Conservation (phyloP, 2,329 filamentous ascomycete species). For the Cladosporium phlei region DNA sequence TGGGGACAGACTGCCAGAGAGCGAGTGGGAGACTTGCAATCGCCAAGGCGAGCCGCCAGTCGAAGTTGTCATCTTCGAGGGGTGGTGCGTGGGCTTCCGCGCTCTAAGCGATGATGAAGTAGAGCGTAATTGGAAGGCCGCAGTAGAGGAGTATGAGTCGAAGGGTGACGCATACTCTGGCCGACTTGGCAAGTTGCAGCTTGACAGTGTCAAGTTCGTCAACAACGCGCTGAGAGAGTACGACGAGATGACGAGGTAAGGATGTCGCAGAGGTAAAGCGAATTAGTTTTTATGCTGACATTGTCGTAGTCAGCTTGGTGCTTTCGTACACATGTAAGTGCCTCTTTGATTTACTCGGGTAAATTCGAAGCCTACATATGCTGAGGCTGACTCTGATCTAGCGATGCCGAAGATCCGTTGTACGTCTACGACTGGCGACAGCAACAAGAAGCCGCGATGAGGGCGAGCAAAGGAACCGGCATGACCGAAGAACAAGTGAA, state of each 20-base stretch:
- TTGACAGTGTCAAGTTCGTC: slow-evolving; percentile 54
- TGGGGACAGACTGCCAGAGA: slow-evolving; percentile 65
- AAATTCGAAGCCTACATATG: too few relatives aligned
- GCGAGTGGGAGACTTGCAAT: slow-evolving; percentile 58
- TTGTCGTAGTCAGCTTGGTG: slow-evolving; percentile 50
- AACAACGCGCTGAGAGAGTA: slow-evolving; percentile 57
- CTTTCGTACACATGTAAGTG: slow-evolving; percentile 60
- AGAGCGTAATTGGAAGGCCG: slow-evolving; percentile 50
- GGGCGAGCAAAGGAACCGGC: slow-evolving; percentile 61
- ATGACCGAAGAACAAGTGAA: slow-evolving; percentile 80
- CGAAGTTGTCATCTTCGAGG: slow-evolving; percentile 74
- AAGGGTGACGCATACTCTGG: slow-evolving; percentile 41
- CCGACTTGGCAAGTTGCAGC: slow-evolving; percentile 50
- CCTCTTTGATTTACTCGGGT: not conserved
- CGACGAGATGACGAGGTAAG: slow-evolving; percentile 52
- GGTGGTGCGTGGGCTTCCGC: slow-evolving; percentile 86
- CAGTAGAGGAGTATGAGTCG: slow-evolving; percentile 47
- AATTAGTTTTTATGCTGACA: slow-evolving; percentile 22
- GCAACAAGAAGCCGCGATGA: slow-evolving; percentile 71
- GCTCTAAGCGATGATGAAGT: slow-evolving; percentile 53
- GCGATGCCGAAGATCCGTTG: slow-evolving; percentile 64
- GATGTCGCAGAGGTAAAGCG: not conserved
- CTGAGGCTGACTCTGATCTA: slow-evolving; percentile 23
- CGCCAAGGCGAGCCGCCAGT: slow-evolving; percentile 43
- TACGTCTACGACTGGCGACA: slow-evolving; percentile 82